Base-by-base conservation (phyloP, 1,284 basidiomycete species). In the Trametes pubescens region DNA sequence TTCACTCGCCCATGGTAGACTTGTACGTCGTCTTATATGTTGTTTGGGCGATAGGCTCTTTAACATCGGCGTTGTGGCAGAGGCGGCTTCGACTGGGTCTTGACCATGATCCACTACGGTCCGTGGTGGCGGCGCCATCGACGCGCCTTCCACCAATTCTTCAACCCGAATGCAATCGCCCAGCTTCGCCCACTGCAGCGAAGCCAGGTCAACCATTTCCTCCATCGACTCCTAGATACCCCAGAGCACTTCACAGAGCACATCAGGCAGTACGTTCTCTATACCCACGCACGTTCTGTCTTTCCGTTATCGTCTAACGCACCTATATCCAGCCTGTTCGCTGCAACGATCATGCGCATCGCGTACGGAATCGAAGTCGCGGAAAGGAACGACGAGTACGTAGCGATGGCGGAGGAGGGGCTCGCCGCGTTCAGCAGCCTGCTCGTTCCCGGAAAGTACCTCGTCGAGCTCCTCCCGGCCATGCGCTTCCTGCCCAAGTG, bases 311-410 rank as follows among this genome's bases (percentile, higher is more conserved):
- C 2, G 18, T 34, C 3, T 43, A 16, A 16, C 40, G 40, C 40
- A 38, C 26, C 14, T 18, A 22, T 11, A 18, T 18, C 11, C 43
- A 79, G 78, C 46, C 64, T 68, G 44, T 70, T 71, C 53, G 75
- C 71, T 8, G 75, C 74, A 9, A 69, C 75, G 16, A 75, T 74
- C 47, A 72, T 76, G 65, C 68, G 64, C 26, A 67, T 79, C 34
- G 64, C 74, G 4, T 73, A 79, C 61, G 79, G 78, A n/a, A 73
- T 78, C 49, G 65, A 73, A 35, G 69, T 72, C 9, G 58, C 71
- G 37, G 70, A 72, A 9, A 61, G 65, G 7, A 55, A 72, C 9
- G 73, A 78, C 4, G 61, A 67, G 16, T 67, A 64, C 29, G 53
- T 65, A 0, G 40, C 40, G 22, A 59, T 65, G 11, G 63, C 62